Base-by-base conservation (phyloP, 257 asterid genomes). In the Paulownia fortunei region DNA sequence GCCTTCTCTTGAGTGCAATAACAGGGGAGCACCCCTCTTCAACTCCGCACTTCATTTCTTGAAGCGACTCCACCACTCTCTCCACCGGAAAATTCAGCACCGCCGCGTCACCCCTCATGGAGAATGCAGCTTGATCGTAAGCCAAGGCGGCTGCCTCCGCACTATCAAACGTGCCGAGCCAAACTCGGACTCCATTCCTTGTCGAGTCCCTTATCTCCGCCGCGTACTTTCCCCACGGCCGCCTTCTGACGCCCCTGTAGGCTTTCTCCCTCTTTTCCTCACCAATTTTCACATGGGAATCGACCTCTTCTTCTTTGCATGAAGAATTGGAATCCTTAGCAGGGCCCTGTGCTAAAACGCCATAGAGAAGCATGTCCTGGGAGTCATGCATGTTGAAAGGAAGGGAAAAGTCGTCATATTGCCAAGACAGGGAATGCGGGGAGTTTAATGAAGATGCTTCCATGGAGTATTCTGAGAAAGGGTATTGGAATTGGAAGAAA, bases 181-280 rank as follows among this genome's bases (percentile, higher is more conserved):
- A 93, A 3, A 93, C 98, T 8, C 98, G 71, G 24, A 87, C 83
- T 3, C 98, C 97, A 46, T 91, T 88, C 82, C 98, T 69, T 0
- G 98, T 93, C 2, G 98, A 93, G 54, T 93, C 98, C 62, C 98
- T 79, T 4, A 92, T 92, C 82, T 92, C 98, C 13, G 97, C 97
- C 47, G 98, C 98, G 78, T 78, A 92, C 71, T 91, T 92, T 24
- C 98, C 97, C 97, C 97, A 91, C 18, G 97, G 97, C 78, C 98
- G 84, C 84, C 91, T 77, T 7, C 97, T 58, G 8, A 92, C 97
- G 1, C 97, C 97, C 26, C 97, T 69, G 85, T 86, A 89, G 0
- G 85, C 76, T 65, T 78, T 87, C 41, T 72, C 87, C 62, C 72
- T 16, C 59, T 30, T 74, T 10, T 51, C 60, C 12, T 79, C 59